A percentile compares a stretch with the other conserved stretches of the same genome.
Conservation (phyloP, 768 basidiomycete species). For the Gyrodon lividus region DNA sequence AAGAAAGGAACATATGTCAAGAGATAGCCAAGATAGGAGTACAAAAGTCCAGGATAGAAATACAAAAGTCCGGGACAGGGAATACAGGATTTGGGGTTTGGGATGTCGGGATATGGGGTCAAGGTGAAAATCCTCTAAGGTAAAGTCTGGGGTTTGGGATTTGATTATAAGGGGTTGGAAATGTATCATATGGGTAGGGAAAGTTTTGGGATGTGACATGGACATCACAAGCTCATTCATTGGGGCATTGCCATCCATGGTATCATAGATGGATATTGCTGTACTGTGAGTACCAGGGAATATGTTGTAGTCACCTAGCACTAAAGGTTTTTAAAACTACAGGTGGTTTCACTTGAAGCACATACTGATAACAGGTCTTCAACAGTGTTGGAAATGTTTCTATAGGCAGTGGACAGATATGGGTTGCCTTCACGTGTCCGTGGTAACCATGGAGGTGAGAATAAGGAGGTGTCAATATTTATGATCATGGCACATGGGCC, state of each 20-base stretch:
- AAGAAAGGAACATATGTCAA: no score
- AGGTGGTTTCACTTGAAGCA: slow-evolving; percentile 26
- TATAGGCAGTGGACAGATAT: slow-evolving; percentile 12
- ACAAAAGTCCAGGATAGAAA: no score
- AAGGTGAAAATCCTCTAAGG: no score
- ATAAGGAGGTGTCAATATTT: slow-evolving; percentile 29
- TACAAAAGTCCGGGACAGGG: no score
- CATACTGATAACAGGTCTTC: slow-evolving; percentile 26
- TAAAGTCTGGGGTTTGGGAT: no score
- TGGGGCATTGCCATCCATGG: slow-evolving; percentile 39
- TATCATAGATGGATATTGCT: slow-evolving; percentile 39
- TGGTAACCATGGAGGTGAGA: slow-evolving; percentile 39
- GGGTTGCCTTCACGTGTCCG: slow-evolving; percentile 29
- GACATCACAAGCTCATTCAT: slow-evolving; percentile 36
- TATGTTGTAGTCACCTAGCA: not conserved
- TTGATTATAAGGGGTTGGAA: no score
- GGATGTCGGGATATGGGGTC: no score
- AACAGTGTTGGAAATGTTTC: slow-evolving; percentile 6
- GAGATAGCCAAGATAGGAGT: no score
- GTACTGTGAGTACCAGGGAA: slow-evolving; percentile 22
- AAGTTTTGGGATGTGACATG: no score
- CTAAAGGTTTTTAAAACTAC: not conserved
- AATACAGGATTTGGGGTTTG: no score
- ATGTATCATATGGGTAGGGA: no score
- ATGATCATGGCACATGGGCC: slow-evolving; percentile 37